Evolutionary conservation across 2,329 filamentous ascomycete genomes (phyloP), one percentile per base, ranked within the genome.

Genomic region (Ophiosphaerella korrae): DNA sequence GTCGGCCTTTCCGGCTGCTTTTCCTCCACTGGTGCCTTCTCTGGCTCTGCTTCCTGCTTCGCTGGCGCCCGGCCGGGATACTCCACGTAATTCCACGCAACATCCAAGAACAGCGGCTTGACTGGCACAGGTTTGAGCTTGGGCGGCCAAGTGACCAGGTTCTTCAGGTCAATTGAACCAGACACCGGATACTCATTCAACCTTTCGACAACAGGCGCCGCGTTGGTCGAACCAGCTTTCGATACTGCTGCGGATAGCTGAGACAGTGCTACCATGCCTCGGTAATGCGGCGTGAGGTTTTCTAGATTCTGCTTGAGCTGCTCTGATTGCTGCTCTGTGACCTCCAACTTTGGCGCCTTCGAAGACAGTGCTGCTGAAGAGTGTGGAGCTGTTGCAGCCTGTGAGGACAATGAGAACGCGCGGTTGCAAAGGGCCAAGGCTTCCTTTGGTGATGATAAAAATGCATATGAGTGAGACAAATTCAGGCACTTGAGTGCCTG

Each of bases 81-180:
- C 42, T 91, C 86, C 55, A 99, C 92, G 71, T 97, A 97, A 72
- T 97, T 97, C 89, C 91, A 99, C 8, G 94, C 94, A 7, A 96
- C 88, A 69, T 99, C 94, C 52, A 97, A 84, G 80, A 97, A 97
- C 31, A 97, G 81, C 24, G 94, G 94, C 78, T 99, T 99, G 45
- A 96, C 88, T 0, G 94, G 92, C 34, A 97, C 85, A 1, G 88
- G 82, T 55, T 90, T 85, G 60, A 97, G 78, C 68, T 86, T 89
- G 1, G 93, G 92, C 11, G 94, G 94, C 73, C 92, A 97, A 4
- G 86, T 84, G 40, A 97, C 92, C 23, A 99, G 78, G 60, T 93
- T 93, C 36, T 80, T 80, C 23, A 97, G 79, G 70, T 96, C 86
- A 8, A 91, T 83, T 9, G 70, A 64, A 29, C 83, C 85, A 23